These are phyloP conservation scores for Nymphaea thermarum DNA, from an alignment of 164 flowering plant species.

Conservation along the genomic window DNA sequence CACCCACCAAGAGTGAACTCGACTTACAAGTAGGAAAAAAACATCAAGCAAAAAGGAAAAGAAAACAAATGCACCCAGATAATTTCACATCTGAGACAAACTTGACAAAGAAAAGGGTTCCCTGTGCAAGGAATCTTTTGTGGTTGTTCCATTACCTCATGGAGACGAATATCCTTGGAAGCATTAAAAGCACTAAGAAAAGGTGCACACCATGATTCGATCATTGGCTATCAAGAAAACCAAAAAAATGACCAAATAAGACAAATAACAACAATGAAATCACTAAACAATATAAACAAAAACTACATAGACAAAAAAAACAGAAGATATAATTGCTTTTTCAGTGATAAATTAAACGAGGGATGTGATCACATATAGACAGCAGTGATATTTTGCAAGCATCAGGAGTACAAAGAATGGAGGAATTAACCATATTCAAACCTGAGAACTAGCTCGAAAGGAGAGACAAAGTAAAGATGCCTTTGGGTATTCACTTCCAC, in stretches of 20 bases:
- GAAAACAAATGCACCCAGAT: no score
- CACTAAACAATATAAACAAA: background rate
- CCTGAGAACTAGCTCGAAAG: conserved; percentile 89
- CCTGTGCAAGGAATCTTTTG: background rate
- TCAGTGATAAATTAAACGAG: no score
- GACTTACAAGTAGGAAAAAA: no score
- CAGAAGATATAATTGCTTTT: background rate
- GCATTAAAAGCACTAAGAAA: conserved; percentile 44
- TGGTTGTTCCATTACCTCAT: conserved; percentile 38
- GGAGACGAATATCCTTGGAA: conserved; percentile 45
- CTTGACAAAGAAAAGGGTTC: no score
- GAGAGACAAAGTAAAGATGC: conserved; percentile 78
- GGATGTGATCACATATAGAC: no score
- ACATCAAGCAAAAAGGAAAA: no score
- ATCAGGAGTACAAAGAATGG: no score
- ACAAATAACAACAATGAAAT: conserved; percentile 1
- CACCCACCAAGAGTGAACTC: no score
- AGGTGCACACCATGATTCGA: conserved; percentile 73
- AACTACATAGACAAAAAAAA: background rate
- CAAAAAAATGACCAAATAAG: conserved; percentile 8
- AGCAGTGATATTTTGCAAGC: no score
- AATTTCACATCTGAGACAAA: no score
- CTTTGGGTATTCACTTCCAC: conserved; percentile 17
- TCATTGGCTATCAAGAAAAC: conserved; percentile 45
- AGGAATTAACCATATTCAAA: conserved; percentile 8